phyloP scores from a whole-genome alignment of 257 asterid species.

The Plantago elongata region DNA sequence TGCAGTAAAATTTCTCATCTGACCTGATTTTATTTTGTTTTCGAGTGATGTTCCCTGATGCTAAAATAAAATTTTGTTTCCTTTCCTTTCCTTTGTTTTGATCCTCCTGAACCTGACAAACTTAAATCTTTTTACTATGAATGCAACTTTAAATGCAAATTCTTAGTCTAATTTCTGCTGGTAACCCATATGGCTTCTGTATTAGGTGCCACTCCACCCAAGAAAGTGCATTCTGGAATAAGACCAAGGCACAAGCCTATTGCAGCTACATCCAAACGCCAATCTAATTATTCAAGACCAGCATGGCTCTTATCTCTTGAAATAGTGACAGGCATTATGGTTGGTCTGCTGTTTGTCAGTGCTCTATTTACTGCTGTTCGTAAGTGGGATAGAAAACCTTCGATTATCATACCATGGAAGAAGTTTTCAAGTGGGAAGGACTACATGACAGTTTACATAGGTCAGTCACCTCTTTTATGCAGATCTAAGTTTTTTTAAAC shows the following conservation, averaged over 20 bases:
- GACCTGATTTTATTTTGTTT: too few relatives aligned
- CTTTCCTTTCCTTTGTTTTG: background rate
- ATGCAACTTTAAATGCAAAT: too few relatives aligned
- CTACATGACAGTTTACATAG: constrained; percentile 47
- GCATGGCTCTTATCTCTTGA: constrained; percentile 82
- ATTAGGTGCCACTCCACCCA: constrained; percentile 42
- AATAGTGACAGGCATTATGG: constrained; percentile 63
- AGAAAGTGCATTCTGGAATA: constrained; percentile 32
- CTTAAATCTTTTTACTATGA: background rate
- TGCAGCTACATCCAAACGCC: constrained; percentile 35
- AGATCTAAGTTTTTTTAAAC: too few relatives aligned
- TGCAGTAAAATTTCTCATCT: too few relatives aligned
- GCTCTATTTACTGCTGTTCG: constrained; percentile 48
- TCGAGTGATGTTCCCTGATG: background rate
- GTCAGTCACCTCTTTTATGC: constrained; percentile 28
- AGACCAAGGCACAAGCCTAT: constrained; percentile 34
- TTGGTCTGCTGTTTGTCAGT: constrained; percentile 45
- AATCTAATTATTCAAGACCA: constrained; percentile 51
- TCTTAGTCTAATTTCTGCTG: background rate
- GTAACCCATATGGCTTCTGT: constrained; percentile 16
- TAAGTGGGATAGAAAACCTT: constrained; percentile 55
- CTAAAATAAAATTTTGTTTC: background rate
- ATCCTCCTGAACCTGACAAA: background rate
- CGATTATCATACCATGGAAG: constrained; percentile 67
- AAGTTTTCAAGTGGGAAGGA: constrained; percentile 65